Evolutionary conservation across 108 stramenopile species (phyloP).

Genomic region (Schizochytrium sp.): DNA sequence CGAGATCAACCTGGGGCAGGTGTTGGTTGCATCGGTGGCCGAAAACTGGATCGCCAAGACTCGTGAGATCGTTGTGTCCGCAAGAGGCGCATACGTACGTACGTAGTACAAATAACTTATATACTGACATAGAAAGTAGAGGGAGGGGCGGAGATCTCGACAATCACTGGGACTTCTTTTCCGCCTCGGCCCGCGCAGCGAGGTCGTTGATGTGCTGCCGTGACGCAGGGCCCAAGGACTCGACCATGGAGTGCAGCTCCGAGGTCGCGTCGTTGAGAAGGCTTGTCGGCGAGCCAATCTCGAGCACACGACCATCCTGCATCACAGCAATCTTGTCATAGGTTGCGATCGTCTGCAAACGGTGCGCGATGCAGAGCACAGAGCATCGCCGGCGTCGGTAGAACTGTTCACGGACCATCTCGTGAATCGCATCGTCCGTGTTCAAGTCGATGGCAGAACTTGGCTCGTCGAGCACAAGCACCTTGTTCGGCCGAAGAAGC

Average conservation of each 20-base stretch:
- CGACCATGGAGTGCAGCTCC: background rate
- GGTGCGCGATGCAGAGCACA: conserved; percentile 84
- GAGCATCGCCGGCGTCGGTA: conserved; percentile 47
- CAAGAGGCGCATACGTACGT: no score
- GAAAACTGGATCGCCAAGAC: no score
- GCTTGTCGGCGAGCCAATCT: conserved; percentile 64
- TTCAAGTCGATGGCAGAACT: conserved; percentile 44
- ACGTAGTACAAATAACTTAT: no score
- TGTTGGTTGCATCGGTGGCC: no score
- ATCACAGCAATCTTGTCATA: conserved; percentile 80
- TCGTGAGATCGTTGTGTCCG: no score
- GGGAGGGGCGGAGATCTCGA: no score
- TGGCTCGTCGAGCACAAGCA: conserved; percentile 55
- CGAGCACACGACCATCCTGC: conserved; percentile 70
- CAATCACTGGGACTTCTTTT: background rate
- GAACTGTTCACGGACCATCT: conserved; percentile 58
- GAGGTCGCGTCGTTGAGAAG: conserved; percentile 7
- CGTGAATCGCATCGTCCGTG: conserved; percentile 58
- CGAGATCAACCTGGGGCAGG: no score
- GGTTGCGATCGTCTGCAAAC: conserved; percentile 79
- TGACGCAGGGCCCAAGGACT: background rate
- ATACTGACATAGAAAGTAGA: no score
- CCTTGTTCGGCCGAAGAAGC: conserved; percentile 30
- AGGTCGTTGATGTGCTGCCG: background rate
- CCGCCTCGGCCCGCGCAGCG: background rate